Conservation (phyloP, 768 basidiomycete genomes). For the Kwoniella dendrophila region DNA sequence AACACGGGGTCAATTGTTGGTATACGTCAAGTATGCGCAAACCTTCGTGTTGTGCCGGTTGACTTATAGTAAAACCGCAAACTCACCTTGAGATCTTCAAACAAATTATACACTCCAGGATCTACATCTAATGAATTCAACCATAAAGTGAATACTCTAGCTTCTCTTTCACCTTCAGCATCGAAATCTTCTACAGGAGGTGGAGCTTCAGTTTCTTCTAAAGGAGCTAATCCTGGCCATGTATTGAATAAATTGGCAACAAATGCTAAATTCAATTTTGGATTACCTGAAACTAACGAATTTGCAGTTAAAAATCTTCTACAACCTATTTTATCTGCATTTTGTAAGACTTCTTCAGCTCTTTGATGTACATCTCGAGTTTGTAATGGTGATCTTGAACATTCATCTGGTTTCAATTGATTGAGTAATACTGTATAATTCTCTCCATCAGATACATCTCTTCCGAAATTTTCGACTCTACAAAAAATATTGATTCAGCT, state of each 20-base stretch:
- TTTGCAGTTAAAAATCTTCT: slow-evolving; percentile 92
- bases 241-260: slow-evolving; percentile 99
- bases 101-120: slow-evolving; percentile 92
- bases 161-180: slow-evolving; percentile 97
- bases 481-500: neutral
- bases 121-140: slow-evolving; percentile 96
- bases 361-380: slow-evolving; percentile 78
- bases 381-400: slow-evolving; percentile 86
- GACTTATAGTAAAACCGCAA: neutral
- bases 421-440: slow-evolving; percentile 96
- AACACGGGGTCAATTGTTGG: no score
- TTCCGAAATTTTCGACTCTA: slow-evolving; percentile 95
- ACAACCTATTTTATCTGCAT: slow-evolving; percentile 90
- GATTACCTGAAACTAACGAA: slow-evolving; percentile 89
- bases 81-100: slow-evolving; percentile 82
- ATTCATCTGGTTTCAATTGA: slow-evolving; percentile 91
- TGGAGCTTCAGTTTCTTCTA: slow-evolving; percentile 84
- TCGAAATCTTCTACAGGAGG: slow-evolving; percentile 98
- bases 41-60: no score
- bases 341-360: slow-evolving; percentile 89
- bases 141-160: slow-evolving; percentile 97
- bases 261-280: slow-evolving; percentile 89
- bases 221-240: slow-evolving; percentile 87
- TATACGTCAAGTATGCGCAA: no score
- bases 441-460: slow-evolving; percentile 95